These are phyloP conservation scores for Zostera marina DNA, from an alignment of 116 monocot genomes.

Conservation along the genomic window DNA sequence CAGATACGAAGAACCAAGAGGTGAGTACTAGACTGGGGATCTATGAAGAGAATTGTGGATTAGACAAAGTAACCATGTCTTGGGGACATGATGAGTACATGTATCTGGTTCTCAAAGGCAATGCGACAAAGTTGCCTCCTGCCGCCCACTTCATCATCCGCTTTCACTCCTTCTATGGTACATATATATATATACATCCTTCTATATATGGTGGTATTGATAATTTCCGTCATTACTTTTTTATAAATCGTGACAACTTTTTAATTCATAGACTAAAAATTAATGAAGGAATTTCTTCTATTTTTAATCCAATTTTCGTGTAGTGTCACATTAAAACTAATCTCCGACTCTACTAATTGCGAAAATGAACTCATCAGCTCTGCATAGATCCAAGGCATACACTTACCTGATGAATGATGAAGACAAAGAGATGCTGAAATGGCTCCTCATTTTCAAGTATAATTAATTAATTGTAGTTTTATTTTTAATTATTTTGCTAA, in stretches of 20 bases:
- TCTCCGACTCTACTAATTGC: too few relatives aligned
- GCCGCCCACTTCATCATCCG: conserved; percentile 80
- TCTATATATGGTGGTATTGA: too few relatives aligned
- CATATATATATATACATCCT: conserved; percentile 3
- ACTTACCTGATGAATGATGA: conserved; percentile 73
- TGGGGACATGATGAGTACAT: conserved; percentile 95
- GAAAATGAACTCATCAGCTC: too few relatives aligned
- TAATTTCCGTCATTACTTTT: too few relatives aligned
- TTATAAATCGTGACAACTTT: too few relatives aligned
- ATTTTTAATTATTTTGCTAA: too few relatives aligned
- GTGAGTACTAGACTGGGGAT: conserved; percentile 46
- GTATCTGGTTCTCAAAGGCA: conserved; percentile 90
- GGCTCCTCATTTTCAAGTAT: conserved; percentile 87
- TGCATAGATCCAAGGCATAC: conserved; percentile 78
- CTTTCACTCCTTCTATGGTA: conserved; percentile 95
- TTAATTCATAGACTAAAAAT: too few relatives aligned
- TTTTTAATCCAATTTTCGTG: too few relatives aligned
- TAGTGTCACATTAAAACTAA: too few relatives aligned
- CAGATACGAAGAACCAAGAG: conserved; percentile 39
- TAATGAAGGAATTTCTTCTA: too few relatives aligned
- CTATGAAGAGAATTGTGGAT: conserved; percentile 67
- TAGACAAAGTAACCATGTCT: conserved; percentile 74
- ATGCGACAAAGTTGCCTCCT: conserved; percentile 63
- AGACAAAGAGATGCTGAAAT: conserved; percentile 75
- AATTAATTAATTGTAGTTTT: too few relatives aligned